These are phyloP conservation scores for Saraca asoca DNA, from an alignment of 331 rosid genomes.

Conservation along the genomic window DNA sequence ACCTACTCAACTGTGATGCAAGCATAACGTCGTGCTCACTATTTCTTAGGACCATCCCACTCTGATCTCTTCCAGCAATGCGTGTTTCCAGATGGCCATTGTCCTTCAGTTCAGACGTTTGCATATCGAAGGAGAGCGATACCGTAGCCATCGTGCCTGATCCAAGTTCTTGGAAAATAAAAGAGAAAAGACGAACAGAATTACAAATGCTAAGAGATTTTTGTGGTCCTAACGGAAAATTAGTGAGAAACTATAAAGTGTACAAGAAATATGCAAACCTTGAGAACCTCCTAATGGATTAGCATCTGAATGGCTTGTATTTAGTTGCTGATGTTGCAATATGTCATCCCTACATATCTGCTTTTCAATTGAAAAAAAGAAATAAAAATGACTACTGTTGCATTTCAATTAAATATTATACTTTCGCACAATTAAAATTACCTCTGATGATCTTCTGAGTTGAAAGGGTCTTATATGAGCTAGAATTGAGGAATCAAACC, in stretches of 20 bases:
- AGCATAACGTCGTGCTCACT: slow-evolving; percentile 40
- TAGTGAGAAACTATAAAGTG: not conserved
- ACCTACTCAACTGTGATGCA: slow-evolving; percentile 50
- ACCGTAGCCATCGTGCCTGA: slow-evolving; percentile 28
- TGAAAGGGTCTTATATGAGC: slow-evolving; percentile 49
- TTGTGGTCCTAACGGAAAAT: not conserved
- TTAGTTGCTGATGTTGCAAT: slow-evolving; percentile 49
- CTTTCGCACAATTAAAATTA: slow-evolving; percentile 25
- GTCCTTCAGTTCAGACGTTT: slow-evolving; percentile 41
- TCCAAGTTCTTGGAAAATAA: slow-evolving; percentile 38
- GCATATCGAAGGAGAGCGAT: slow-evolving; percentile 44
- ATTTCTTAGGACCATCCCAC: slow-evolving; percentile 37
- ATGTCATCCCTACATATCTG: slow-evolving; percentile 45
- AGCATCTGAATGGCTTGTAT: slow-evolving; percentile 39
- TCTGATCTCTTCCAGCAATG: slow-evolving; percentile 41
- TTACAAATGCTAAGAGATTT: slow-evolving; percentile 7
- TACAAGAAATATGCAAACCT: slow-evolving; percentile 24
- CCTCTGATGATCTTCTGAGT: slow-evolving; percentile 50
- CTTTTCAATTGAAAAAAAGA: slow-evolving; percentile 35
- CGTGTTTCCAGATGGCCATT: slow-evolving; percentile 39
- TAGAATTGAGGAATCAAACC: slow-evolving; percentile 45
- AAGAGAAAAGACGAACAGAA: not conserved
- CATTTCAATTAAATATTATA: not conserved
- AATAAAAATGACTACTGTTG: slow-evolving; percentile 24
- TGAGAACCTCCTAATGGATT: slow-evolving; percentile 52